These are phyloP conservation scores for Gryganskiella cystojenkinii DNA, from an alignment of 192 early-diverging fungal species.

Conservation along the genomic window DNA sequence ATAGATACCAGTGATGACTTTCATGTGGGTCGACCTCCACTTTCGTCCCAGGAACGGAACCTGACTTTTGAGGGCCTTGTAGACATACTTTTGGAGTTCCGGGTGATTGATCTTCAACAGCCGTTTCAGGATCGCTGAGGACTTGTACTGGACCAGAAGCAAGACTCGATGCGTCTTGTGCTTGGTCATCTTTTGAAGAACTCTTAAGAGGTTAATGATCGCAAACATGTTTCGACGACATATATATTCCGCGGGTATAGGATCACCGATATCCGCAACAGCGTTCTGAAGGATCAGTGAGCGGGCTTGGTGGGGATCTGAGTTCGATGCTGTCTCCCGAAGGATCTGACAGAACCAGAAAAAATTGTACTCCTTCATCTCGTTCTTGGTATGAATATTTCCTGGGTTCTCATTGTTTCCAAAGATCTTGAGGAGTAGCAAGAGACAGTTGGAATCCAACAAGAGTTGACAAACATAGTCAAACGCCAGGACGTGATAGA, in stretches of 20 bases:
- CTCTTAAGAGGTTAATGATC: slow-evolving; percentile 77
- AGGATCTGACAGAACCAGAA: slow-evolving; percentile 46
- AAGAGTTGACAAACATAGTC: slow-evolving; percentile 83
- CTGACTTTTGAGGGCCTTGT: slow-evolving; percentile 86
- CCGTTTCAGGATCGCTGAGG: slow-evolving; percentile 80
- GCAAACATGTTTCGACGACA: slow-evolving; percentile 73
- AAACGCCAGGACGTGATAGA: slow-evolving; percentile 77
- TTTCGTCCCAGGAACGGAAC: slow-evolving; percentile 82
- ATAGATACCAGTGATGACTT: slow-evolving; percentile 81
- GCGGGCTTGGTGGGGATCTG: slow-evolving; percentile 25
- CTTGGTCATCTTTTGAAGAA: slow-evolving; percentile 86
- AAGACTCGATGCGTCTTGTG: slow-evolving; percentile 79
- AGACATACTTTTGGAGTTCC: slow-evolving; percentile 73
- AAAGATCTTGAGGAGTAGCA: slow-evolving; percentile 85
- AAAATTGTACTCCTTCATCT: slow-evolving; percentile 60
- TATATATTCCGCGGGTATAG: slow-evolving; percentile 43
- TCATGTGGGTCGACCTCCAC: slow-evolving; percentile 89
- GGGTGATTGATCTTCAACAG: slow-evolving; percentile 78
- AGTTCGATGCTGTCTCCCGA: slow-evolving; percentile 13
- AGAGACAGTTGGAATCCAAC: slow-evolving; percentile 85
- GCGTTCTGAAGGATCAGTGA: slow-evolving; percentile 13
- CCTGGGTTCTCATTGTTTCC: slow-evolving; percentile 73
- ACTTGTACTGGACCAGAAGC: slow-evolving; percentile 87
- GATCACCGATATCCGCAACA: slow-evolving; percentile 35
- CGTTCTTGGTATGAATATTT: slow-evolving; percentile 60